A percentile compares a stretch with the other conserved stretches of the same genome.
These are phyloP conservation scores for Backusella liffmaniae DNA, from an alignment of 192 early-diverging fungal species.

Conservation along the genomic window DNA sequence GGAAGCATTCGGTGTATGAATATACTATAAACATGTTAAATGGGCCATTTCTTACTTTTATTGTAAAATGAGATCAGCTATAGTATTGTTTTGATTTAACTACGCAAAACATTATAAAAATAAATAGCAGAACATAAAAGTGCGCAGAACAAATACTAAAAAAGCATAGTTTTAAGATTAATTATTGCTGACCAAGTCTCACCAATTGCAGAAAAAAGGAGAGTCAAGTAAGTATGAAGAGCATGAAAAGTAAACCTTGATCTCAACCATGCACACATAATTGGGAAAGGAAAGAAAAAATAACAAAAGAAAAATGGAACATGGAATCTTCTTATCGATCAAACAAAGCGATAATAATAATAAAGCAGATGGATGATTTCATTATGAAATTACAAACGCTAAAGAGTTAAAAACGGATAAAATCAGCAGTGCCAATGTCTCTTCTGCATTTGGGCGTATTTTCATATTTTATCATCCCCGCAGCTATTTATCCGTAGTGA, in stretches of 20 bases:
- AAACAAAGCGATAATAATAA: neutral
- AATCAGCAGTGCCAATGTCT: neutral
- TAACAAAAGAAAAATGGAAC: conserved; percentile 4
- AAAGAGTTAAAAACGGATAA: conserved; percentile 5
- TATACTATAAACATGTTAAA: neutral
- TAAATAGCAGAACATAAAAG: neutral
- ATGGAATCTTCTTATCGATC: neutral
- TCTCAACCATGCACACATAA: neutral
- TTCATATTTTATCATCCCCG: neutral
- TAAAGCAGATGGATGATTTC: neutral
- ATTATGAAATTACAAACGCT: conserved; percentile 1
- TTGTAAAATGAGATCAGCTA: neutral
- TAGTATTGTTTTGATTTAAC: neutral
- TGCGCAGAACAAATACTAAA: neutral
- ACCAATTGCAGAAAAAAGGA: conserved; percentile 1
- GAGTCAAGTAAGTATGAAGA: neutral
- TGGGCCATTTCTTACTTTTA: neutral
- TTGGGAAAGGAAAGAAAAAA: neutral
- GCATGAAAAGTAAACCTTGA: neutral
- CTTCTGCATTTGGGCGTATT: conserved; percentile 3
- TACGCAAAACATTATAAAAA: neutral
- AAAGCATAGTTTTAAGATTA: neutral
- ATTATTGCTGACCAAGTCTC: neutral
- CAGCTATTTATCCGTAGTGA: neutral
- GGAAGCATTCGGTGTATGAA: neutral